These are phyloP conservation scores for Botryosphaeria dothidea DNA, from an alignment of 2,329 filamentous ascomycete genomes.

Conservation along the genomic window DNA sequence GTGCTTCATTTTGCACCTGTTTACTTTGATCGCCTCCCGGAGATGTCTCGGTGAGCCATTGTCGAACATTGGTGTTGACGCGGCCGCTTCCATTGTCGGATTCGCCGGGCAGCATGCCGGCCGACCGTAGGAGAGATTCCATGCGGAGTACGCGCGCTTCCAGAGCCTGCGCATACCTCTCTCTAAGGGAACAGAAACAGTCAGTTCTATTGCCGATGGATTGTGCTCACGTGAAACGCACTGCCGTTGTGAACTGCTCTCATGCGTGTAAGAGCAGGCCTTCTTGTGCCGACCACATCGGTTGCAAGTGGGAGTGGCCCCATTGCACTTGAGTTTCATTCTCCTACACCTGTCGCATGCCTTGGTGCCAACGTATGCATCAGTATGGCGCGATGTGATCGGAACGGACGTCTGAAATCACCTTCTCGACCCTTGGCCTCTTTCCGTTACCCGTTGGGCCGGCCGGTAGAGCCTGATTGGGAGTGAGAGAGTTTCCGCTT, in stretches of 20 bases:
- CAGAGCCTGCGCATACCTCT: background rate
- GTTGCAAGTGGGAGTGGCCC: background rate
- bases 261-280: background rate
- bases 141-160: background rate
- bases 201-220: background rate
- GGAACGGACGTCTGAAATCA: background rate
- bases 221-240: background rate
- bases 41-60: too few relatives aligned
- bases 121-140: too few relatives aligned
- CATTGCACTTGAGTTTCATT: background rate
- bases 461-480: too few relatives aligned
- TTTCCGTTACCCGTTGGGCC: background rate
- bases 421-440: background rate
- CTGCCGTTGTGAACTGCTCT: background rate
- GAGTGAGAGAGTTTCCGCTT: too few relatives aligned
- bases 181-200: background rate
- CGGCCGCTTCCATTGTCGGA: too few relatives aligned
- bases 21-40: too few relatives aligned
- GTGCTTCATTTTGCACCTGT: background rate
- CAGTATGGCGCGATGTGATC: background rate
- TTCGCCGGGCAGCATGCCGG: too few relatives aligned
- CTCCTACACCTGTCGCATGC: background rate
- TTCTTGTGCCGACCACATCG: background rate
- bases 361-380: background rate
- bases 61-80: too few relatives aligned